These are phyloP conservation scores for Hymenochaete sp. DNA, from an alignment of 1,284 basidiomycete genomes.

Conservation along the genomic window DNA sequence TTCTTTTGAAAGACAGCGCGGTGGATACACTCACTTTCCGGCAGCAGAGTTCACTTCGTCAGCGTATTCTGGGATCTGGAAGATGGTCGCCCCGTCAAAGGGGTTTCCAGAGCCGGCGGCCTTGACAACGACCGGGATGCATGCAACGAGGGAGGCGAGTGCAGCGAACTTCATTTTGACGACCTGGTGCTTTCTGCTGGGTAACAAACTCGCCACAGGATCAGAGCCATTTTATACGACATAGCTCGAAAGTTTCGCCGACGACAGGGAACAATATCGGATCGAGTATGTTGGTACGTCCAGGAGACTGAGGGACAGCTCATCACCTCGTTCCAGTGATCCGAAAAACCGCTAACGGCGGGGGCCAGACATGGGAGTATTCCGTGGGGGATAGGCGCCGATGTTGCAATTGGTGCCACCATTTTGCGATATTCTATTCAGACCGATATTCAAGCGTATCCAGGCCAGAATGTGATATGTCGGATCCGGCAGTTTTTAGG, in stretches of 20 bases:
- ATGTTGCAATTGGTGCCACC: too few relatives aligned
- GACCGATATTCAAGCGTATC: too few relatives aligned
- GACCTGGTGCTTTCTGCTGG: not conserved
- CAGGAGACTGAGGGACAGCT: constrained; percentile 12
- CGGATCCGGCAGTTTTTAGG: too few relatives aligned
- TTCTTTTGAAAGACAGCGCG: not conserved
- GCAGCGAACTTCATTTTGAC: constrained; percentile 17
- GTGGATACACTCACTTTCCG: constrained; percentile 9
- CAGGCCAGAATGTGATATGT: too few relatives aligned
- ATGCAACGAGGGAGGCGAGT: constrained; percentile 15
- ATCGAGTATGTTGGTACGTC: not conserved
- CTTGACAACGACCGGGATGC: constrained; percentile 14
- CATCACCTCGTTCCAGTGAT: too few relatives aligned
- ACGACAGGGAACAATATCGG: constrained; percentile 15
- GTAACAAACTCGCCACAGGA: not conserved
- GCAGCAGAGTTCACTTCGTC: constrained; percentile 16
- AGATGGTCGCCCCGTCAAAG: constrained; percentile 14
- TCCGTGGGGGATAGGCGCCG: too few relatives aligned
- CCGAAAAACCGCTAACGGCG: too few relatives aligned
- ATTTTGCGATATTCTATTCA: too few relatives aligned
- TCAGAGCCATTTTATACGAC: constrained; percentile 10
- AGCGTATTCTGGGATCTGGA: constrained; percentile 18
- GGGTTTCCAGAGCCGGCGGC: constrained; percentile 18
- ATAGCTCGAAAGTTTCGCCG: constrained; percentile 7
- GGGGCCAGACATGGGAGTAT: too few relatives aligned